Conservation (phyloP, 2,329 filamentous ascomycete genomes). For the Pezizomycotina sp. region DNA sequence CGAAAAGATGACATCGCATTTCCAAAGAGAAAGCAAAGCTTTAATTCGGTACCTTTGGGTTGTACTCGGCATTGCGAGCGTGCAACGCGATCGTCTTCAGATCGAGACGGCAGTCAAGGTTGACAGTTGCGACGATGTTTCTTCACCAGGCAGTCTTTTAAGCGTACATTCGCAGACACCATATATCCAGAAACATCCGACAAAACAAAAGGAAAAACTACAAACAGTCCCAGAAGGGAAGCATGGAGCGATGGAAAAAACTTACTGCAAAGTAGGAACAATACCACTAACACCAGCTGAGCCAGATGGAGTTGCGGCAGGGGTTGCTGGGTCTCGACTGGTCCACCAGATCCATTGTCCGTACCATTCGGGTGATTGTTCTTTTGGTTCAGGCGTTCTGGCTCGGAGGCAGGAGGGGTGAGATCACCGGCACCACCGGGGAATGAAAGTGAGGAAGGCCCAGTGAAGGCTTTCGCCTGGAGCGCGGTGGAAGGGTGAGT, state of each 20-base stretch:
- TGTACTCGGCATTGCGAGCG: constrained; percentile 96
- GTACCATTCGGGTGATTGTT: constrained; percentile 35
- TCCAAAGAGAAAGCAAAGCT: constrained; percentile 20
- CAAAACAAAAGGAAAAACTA: constrained; percentile 4
- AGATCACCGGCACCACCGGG: constrained; percentile 69
- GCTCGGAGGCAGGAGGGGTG: constrained; percentile 60
- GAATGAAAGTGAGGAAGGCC: constrained; percentile 80
- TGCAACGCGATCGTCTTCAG: constrained; percentile 98
- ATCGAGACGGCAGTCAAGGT: constrained; percentile 90
- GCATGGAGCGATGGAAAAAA: constrained; percentile 36
- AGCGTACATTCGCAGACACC: constrained; percentile 32
- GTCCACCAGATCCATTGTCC: constrained; percentile 32
- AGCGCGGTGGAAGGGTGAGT: constrained; percentile 81
- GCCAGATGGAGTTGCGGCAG: constrained; percentile 77
- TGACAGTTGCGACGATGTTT: constrained; percentile 98
- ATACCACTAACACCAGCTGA: constrained; percentile 71
- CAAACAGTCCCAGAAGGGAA: constrained; percentile 26
- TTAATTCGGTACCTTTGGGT: constrained; percentile 63
- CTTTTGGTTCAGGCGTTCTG: constrained; percentile 41
- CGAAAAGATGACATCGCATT: constrained; percentile 20
- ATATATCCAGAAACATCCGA: constrained; percentile 22
- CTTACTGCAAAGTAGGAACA: constrained; percentile 91
- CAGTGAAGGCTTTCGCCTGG: constrained; percentile 91
- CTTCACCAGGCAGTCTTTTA: constrained; percentile 42
- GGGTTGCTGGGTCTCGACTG: constrained; percentile 49